Conservation (phyloP, 2,329 filamentous ascomycete genomes). For the Penicillium sp. region DNA sequence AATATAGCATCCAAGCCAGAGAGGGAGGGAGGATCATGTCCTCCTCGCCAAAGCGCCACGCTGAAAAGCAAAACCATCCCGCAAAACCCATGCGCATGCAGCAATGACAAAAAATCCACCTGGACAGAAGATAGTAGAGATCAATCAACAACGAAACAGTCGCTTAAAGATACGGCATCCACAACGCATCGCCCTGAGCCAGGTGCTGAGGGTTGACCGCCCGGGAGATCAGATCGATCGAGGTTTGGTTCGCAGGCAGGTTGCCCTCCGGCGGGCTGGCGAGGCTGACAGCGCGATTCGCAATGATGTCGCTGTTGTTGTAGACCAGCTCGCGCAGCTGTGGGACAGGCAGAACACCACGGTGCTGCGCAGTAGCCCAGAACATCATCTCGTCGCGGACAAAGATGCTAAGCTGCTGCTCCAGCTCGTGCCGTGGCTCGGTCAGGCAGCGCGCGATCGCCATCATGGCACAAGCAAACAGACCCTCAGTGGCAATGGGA, state of each 20-base stretch:
- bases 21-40: constrained; percentile 6
- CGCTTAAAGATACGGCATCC: constrained; percentile 86
- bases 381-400: constrained; percentile 97
- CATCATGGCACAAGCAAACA: constrained; percentile 94
- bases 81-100: constrained; percentile 8
- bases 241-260: constrained; percentile 91
- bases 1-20: constrained; percentile 10
- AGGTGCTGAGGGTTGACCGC: constrained; percentile 89
- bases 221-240: constrained; percentile 88
- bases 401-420: constrained; percentile 89
- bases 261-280: constrained; percentile 72
- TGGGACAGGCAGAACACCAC: constrained; percentile 58
- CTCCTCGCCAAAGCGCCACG: constrained; percentile 23
- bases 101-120: constrained; percentile 9
- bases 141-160: constrained; percentile 14
- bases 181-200: constrained; percentile 82
- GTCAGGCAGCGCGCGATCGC: constrained; percentile 91
- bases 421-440: constrained; percentile 75
- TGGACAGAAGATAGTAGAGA: constrained; percentile 3
- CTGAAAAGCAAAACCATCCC: constrained; percentile 19
- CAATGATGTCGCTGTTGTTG: constrained; percentile 82
- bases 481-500: constrained; percentile 89
- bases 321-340: constrained; percentile 75
- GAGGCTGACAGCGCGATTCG: constrained; percentile 81
- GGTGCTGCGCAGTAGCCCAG: constrained; percentile 83